These are phyloP conservation scores for Ceratobasidium sp. DNA, from an alignment of 1,284 basidiomycete genomes.

Conservation along the genomic window DNA sequence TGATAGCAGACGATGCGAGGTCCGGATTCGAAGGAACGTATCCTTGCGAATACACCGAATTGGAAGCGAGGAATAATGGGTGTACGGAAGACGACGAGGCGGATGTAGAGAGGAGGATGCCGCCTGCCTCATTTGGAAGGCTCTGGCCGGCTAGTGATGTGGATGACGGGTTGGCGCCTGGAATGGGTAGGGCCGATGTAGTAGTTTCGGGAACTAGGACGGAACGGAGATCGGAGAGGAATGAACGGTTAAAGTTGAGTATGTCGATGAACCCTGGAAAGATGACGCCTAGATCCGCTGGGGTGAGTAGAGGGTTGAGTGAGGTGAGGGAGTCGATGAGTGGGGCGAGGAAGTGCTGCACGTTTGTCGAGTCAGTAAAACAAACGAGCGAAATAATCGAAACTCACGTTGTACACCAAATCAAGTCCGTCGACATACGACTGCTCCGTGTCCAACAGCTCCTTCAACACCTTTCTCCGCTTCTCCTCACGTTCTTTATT, in stretches of 20 bases:
- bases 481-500: constrained; percentile 56
- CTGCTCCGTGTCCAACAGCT: constrained; percentile 83
- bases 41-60: background rate
- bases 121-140: constrained; percentile 40
- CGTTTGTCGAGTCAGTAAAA: background rate
- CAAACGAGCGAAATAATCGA: background rate
- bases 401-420: constrained; percentile 75
- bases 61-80: background rate
- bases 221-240: constrained; percentile 68
- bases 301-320: constrained; percentile 71
- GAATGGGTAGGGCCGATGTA: constrained; percentile 4
- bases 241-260: constrained; percentile 86
- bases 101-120: constrained; percentile 46
- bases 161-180: constrained; percentile 46
- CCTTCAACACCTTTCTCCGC: constrained; percentile 69
- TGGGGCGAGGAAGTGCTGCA: constrained; percentile 79
- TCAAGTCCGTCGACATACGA: constrained; percentile 83
- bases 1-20: background rate
- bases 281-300: constrained; percentile 74
- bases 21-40: background rate
- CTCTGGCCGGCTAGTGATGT: constrained; percentile 44
- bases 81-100: background rate
- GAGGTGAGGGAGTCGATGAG: constrained; percentile 76
- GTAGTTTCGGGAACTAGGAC: constrained; percentile 54
- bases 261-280: constrained; percentile 94